Conservation (phyloP, 2,329 filamentous ascomycete genomes). For the Fusarium abutilonis region DNA sequence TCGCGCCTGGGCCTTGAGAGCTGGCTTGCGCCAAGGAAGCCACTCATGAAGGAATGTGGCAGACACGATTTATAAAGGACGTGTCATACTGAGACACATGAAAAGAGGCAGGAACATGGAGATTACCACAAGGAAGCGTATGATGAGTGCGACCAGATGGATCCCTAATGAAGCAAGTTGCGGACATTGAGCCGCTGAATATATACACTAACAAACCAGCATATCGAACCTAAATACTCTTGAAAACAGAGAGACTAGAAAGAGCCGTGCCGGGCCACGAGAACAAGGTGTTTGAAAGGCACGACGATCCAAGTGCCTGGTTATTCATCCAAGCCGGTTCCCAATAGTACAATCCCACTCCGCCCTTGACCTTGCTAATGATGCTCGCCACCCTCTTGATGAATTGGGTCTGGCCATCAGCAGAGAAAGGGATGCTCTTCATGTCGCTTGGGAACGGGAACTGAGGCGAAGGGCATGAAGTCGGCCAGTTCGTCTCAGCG, state of each 20-base stretch:
- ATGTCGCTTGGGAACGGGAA: slow-evolving; percentile 70
- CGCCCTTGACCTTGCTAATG: slow-evolving; percentile 62
- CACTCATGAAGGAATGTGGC: too few relatives aligned
- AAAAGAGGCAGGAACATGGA: too few relatives aligned
- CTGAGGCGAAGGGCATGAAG: slow-evolving; percentile 65
- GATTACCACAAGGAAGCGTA: too few relatives aligned
- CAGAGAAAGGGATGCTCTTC: slow-evolving; percentile 68
- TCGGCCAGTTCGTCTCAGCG: slow-evolving; percentile 77
- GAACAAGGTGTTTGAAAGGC: slow-evolving; percentile 71
- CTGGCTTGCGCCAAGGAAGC: too few relatives aligned
- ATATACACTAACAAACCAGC: too few relatives aligned
- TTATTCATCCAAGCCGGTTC: slow-evolving; percentile 78
- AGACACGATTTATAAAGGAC: too few relatives aligned
- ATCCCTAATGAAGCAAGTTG: too few relatives aligned
- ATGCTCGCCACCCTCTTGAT: slow-evolving; percentile 67
- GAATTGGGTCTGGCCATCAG: slow-evolving; percentile 70
- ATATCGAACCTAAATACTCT: slow-evolving; percentile 51
- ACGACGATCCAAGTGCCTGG: slow-evolving; percentile 70
- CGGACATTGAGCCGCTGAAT: too few relatives aligned
- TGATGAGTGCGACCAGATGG: too few relatives aligned
- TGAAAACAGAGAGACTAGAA: slow-evolving; percentile 66
- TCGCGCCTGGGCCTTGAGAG: too few relatives aligned
- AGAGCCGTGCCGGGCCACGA: slow-evolving; percentile 63
- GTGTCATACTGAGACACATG: too few relatives aligned
- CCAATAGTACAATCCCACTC: slow-evolving; percentile 76